phyloP scores from a whole-genome alignment of 441 rosid species.

The Euphorbia schlechtendalii region DNA sequence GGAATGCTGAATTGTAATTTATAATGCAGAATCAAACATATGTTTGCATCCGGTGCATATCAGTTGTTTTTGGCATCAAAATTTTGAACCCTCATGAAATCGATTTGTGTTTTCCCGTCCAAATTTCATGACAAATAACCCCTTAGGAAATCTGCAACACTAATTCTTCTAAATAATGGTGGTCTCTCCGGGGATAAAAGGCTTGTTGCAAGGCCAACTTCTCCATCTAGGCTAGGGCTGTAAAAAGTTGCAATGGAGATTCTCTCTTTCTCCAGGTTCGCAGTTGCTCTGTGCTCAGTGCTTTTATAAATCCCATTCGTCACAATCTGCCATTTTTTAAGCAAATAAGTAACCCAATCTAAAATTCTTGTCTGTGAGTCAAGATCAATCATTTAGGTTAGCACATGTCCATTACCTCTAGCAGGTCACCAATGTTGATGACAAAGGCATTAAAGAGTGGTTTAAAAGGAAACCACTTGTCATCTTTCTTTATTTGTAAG shows the following conservation, averaged over 20 bases:
- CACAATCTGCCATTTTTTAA: constrained; percentile 15
- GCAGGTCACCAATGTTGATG: constrained; percentile 37
- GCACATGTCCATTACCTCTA: constrained; percentile 28
- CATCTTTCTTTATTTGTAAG: constrained; percentile 33
- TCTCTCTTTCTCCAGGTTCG: constrained; percentile 26
- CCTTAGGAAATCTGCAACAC: constrained; percentile 13
- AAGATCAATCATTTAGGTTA: background rate
- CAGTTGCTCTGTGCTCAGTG: constrained; percentile 31
- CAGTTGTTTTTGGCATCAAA: background rate
- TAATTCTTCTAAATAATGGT: constrained; percentile 15
- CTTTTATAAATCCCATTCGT: constrained; percentile 30
- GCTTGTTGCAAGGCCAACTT: constrained; percentile 27
- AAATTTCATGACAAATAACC: constrained; percentile 16
- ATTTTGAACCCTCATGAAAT: constrained; percentile 22
- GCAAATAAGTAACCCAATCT: background rate
- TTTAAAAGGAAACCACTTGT: constrained; percentile 32
- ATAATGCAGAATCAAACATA: background rate
- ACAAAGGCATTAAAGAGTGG: constrained; percentile 33
- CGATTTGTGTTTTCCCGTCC: constrained; percentile 26
- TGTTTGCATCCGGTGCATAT: background rate
- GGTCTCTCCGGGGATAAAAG: constrained; percentile 25
- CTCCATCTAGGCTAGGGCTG: constrained; percentile 22
- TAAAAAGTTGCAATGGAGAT: constrained; percentile 28
- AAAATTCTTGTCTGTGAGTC: background rate
- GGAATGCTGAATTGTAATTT: too few relatives aligned